Evolutionary conservation across 306 rosid species (phyloP).

Genomic region (Fragaria nilgerrensis): DNA sequence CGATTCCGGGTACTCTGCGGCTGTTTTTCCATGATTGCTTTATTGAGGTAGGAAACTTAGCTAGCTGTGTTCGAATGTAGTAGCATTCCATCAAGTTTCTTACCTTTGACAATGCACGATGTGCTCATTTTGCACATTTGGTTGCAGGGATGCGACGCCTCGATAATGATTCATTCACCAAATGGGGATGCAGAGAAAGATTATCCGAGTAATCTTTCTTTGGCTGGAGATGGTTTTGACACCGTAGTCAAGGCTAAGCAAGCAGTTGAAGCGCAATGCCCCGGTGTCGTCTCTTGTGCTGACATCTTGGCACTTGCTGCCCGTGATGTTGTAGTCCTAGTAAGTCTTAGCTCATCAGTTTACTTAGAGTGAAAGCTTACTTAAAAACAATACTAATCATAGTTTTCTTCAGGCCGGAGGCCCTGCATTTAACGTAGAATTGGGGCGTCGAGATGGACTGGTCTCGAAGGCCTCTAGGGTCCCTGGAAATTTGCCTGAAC

Average conservation of each 20-base stretch:
- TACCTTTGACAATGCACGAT: not conserved
- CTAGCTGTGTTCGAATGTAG: not conserved
- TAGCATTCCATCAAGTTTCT: not conserved
- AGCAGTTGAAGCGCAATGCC: slow-evolving; percentile 71
- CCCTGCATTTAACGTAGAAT: slow-evolving; percentile 61
- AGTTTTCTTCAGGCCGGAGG: slow-evolving; percentile 58
- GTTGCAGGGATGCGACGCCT: slow-evolving; percentile 80
- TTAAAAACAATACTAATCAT: not conserved
- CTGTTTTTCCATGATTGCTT: slow-evolving; percentile 85
- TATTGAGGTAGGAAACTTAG: slow-evolving; percentile 49
- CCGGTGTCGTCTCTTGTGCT: slow-evolving; percentile 72
- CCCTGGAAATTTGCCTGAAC: slow-evolving; percentile 52
- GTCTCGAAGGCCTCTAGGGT: slow-evolving; percentile 56
- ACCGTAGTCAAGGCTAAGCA: slow-evolving; percentile 70
- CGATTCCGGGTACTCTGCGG: slow-evolving; percentile 72
- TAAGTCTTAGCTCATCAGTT: not conserved
- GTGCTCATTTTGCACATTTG: not conserved
- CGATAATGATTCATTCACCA: slow-evolving; percentile 54
- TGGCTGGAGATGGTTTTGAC: slow-evolving; percentile 93
- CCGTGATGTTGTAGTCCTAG: slow-evolving; percentile 40
- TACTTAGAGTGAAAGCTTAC: not conserved
- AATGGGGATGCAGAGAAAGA: slow-evolving; percentile 83
- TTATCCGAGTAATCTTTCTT: slow-evolving; percentile 51
- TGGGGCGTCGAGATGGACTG: slow-evolving; percentile 77
- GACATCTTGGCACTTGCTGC: slow-evolving; percentile 77